Percentiles rank a stretch among this genome's conserved stretches.
Evolutionary conservation across 192 early-diverging fungal genomes (phyloP).

Genomic region (Coemansia sp.): DNA sequence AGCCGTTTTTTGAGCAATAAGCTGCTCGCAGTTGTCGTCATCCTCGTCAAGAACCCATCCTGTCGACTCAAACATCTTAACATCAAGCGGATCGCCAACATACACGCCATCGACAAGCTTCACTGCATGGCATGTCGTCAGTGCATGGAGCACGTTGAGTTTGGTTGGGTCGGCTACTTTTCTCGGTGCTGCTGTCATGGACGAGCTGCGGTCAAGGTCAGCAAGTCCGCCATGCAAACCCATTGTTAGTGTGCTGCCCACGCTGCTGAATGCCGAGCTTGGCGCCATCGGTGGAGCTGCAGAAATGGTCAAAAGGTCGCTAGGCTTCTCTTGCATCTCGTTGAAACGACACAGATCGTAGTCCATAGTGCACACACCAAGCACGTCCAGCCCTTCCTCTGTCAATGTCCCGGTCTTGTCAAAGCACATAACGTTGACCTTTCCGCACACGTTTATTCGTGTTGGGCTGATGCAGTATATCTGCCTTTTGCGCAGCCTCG

Average conservation of each 20-base stretch:
- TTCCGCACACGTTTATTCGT: constrained; percentile 94
- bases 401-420: constrained; percentile 99
- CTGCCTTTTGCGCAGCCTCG: constrained; percentile 69
- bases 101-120: constrained; percentile 87
- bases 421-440: constrained; percentile 95
- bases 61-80: constrained; percentile 98
- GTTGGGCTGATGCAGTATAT: constrained; percentile 96
- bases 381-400: constrained; percentile 92
- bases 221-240: constrained; percentile 34
- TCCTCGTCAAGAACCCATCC: constrained; percentile 92
- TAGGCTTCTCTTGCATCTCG: constrained; percentile 52
- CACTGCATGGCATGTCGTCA: constrained; percentile 82
- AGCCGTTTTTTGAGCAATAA: background rate
- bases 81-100: constrained; percentile 94
- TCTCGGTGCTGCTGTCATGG: constrained; percentile 39
- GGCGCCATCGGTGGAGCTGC: constrained; percentile 35
- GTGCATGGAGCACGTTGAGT: constrained; percentile 58
- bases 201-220: constrained; percentile 43
- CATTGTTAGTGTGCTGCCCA: constrained; percentile 27
- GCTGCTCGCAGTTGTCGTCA: constrained; percentile 38
- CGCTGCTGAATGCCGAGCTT: constrained; percentile 55
- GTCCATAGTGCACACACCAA: constrained; percentile 77
- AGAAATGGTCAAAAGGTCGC: constrained; percentile 40
- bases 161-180: constrained; percentile 48
- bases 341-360: constrained; percentile 48